Evolutionary conservation across 176 grass and related monocot genomes (phyloP), one percentile per base, ranked within the genome.

Genomic region (Paspalum vaginatum): DNA sequence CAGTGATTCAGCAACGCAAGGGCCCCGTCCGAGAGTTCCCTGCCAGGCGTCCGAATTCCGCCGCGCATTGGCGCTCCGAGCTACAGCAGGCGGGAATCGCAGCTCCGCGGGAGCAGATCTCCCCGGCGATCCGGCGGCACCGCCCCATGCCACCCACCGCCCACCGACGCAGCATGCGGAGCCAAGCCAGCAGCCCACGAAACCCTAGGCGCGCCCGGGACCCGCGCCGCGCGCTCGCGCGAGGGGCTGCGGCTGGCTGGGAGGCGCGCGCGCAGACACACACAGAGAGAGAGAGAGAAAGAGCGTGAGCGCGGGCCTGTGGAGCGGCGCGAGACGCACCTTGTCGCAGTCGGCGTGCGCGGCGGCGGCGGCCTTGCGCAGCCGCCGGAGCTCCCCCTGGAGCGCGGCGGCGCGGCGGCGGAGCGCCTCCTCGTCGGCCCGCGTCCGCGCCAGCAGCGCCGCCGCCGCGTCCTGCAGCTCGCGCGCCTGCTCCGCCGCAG

Each of bases 391-490:
- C 70, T 99, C 90, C 71, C 58, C 91, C 49, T 87, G 62, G 64
- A 99, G 68, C 47, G 88, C 88, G 61, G 91, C 59, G 4, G 90
- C 88, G 16, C 90, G 85, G 83, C 88, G 90, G 41, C 95, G 90
- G 21, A 98, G 88, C 11, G 84, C 81, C 79, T 98, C 88, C 88
- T 98, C 96, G 75, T 91, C 92, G 48, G 72, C 84, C 84, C 86
- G 84, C 63, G 92, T 81, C 74, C 78, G 65, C 73, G 88, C 71
- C n/a, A 91, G 72, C 81, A 91, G 84, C 65, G 81, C 65, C 16
- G 92, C 88, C 41, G 90, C 92, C 16, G 90, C 92, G 12, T 98
- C 95, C 88, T 95, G 95, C 44, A 98, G 88, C 88, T 98, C 92
- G 69, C 92, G 73, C 67, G 95, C 90, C 74, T 86, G 87, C 81